Percentiles rank a stretch among this genome's conserved stretches.
phyloP scores from a whole-genome alignment of 1,139 yeast genomes.

The Geotrichum histeridarum region DNA sequence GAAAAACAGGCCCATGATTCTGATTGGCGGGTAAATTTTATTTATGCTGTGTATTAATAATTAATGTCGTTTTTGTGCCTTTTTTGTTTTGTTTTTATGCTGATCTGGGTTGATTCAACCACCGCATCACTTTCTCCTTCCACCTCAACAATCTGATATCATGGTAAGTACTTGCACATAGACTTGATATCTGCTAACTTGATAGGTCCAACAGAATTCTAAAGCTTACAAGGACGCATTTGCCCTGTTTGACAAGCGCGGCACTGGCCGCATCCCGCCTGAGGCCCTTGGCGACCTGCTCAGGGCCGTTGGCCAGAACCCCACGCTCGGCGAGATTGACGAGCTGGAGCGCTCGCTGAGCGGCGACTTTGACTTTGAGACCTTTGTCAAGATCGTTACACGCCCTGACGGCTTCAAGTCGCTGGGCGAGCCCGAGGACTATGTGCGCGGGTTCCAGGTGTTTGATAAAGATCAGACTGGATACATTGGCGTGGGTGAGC shows the following conservation, averaged over 20 bases:
- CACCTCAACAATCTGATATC: too few species aligned
- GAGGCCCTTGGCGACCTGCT: slow-evolving; percentile 88
- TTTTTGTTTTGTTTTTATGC: background rate
- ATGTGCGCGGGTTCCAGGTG: slow-evolving; percentile 94
- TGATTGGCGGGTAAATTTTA: slow-evolving; percentile 46
- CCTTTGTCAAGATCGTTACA: slow-evolving; percentile 70
- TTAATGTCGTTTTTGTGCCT: too few species aligned
- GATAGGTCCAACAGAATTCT: slow-evolving; percentile 22
- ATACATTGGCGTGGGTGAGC: slow-evolving; percentile 93
- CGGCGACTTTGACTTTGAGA: slow-evolving; percentile 60
- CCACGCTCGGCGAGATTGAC: slow-evolving; percentile 82
- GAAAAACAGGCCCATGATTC: slow-evolving; percentile 50
- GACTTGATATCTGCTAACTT: too few species aligned
- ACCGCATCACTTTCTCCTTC: background rate
- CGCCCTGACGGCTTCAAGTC: slow-evolving; percentile 90
- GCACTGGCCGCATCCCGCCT: slow-evolving; percentile 86
- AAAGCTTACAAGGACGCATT: slow-evolving; percentile 94
- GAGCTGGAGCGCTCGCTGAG: slow-evolving; percentile 54
- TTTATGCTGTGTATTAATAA: too few species aligned
- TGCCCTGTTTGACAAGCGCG: slow-evolving; percentile 93
- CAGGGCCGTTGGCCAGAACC: slow-evolving; percentile 97
- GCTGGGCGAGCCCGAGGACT: slow-evolving; percentile 89
- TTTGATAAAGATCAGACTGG: slow-evolving; percentile 96
- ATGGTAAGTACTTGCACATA: too few species aligned
- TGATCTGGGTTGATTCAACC: background rate